phyloP scores from a whole-genome alignment of 805 yeast species.

The Ogataea pilisensis region DNA sequence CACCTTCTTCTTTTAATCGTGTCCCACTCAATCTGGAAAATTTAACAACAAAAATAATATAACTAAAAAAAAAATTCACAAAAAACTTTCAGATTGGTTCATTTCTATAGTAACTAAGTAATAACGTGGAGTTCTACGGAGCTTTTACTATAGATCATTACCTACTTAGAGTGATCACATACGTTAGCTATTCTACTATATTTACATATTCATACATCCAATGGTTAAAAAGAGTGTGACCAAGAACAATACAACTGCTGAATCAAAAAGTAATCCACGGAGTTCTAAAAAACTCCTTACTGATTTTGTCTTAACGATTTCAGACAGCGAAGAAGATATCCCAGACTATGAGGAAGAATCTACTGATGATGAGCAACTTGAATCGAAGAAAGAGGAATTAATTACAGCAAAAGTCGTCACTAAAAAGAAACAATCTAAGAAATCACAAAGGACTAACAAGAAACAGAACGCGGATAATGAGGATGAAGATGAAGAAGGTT shows the following conservation, averaged over 20 bases:
- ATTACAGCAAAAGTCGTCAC: background rate
- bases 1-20: no score
- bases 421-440: conserved; percentile 14
- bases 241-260: background rate
- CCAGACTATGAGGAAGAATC: conserved; percentile 35
- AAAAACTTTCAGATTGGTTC: no score
- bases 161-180: background rate
- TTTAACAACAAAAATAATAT: no score
- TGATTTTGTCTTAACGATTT: conserved; percentile 71
- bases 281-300: conserved; percentile 12
- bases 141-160: no score
- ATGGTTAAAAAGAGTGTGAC: background rate
- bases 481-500: conserved; percentile 29
- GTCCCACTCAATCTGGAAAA: no score
- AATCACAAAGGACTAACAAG: conserved; percentile 27
- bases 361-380: conserved; percentile 49
- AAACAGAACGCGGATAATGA: conserved; percentile 11
- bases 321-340: conserved; percentile 70
- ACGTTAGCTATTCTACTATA: background rate
- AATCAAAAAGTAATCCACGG: background rate
- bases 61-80: no score
- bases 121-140: no score
- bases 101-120: no score
- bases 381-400: conserved; percentile 17
- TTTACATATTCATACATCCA: background rate